Evolutionary conservation across 805 yeast genomes (phyloP), one percentile per base, ranked within the genome.

Genomic region (Candida easanensis): DNA sequence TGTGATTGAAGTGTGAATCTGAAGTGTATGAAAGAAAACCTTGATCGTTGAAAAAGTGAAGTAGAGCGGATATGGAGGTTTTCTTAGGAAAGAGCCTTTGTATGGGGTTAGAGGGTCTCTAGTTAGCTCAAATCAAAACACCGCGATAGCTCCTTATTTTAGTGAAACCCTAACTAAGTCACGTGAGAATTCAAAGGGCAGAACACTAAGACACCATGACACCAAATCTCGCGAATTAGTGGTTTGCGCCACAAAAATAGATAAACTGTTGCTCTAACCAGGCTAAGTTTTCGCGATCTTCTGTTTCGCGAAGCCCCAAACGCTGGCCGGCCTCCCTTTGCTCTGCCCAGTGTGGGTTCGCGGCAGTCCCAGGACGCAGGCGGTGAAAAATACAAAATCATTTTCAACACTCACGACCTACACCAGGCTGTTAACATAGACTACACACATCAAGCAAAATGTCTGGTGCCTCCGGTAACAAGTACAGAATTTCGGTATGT

Each of bases 401-500:
- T 43, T 49, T 49, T 46, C 48, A 43, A 31, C 46, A 42, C 44
- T 42, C 44, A 44, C 39, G 31, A 36, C 42, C 9, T 16, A 25
- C 41, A 37, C 26, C 9, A 17, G 37, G 19, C n/a, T 16, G 22
- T 34, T 19, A 26, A 36, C 14, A 20, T 34, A 34, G 28, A 36
- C 42, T 40, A 41, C 34, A 50, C 34, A 47, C 42, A 49, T 38
- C 52, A 51, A 49, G 49, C 61, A 76, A 68, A 73, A 84, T 84
- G 91, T 83, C 89, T 73, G 95, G 95, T 82, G 93, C 96, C 79
- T 88, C 95, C 75, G 97, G 99, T 82, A 93, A 89, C 85, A 91
- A 91, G 82, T 93, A 85, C 88, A 89, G 97, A 80, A 88, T 91
- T 87, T 89, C 99, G 75, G 95, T 87, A 87, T 75, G 96, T 86